These are phyloP conservation scores for Magnaporthales sp. DNA, from an alignment of 2,329 filamentous ascomycete species.

Conservation along the genomic window DNA sequence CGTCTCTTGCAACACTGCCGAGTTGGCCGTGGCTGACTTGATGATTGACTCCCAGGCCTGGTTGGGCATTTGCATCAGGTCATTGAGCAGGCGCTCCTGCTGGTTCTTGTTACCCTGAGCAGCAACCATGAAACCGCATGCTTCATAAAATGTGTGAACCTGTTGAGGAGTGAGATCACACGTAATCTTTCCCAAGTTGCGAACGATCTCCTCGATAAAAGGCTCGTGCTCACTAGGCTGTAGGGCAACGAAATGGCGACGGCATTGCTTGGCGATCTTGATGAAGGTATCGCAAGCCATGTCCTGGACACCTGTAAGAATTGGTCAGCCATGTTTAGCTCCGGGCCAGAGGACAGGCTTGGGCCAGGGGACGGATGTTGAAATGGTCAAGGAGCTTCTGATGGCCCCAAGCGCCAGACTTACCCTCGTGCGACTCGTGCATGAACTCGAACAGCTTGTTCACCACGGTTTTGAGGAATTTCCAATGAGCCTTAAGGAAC, in stretches of 20 bases:
- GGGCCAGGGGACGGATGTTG: too few relatives aligned
- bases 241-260: conserved; percentile 91
- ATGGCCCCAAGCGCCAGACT: conserved; percentile 16
- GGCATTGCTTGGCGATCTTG: conserved; percentile 97
- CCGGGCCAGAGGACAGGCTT: background rate
- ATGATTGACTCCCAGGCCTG: conserved; percentile 95
- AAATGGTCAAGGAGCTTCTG: too few relatives aligned
- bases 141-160: conserved; percentile 98
- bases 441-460: conserved; percentile 99
- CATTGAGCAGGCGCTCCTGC: conserved; percentile 83
- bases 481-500: conserved; percentile 98
- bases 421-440: conserved; percentile 97
- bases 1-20: conserved; percentile 77
- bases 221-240: conserved; percentile 92
- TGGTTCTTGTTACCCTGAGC: conserved; percentile 92
- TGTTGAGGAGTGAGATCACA: conserved; percentile 92
- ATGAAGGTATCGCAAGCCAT: conserved; percentile 99
- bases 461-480: conserved; percentile 98
- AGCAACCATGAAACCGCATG: conserved; percentile 98
- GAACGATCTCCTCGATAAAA: conserved; percentile 97
- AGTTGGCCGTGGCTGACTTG: conserved; percentile 73
- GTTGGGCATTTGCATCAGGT: conserved; percentile 91
- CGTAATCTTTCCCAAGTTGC: conserved; percentile 92
- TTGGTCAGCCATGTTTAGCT: conserved; percentile 9
- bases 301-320: conserved; percentile 74